phyloP scores from a whole-genome alignment of 106 monocot genomes.

The Acorus gramineus region DNA sequence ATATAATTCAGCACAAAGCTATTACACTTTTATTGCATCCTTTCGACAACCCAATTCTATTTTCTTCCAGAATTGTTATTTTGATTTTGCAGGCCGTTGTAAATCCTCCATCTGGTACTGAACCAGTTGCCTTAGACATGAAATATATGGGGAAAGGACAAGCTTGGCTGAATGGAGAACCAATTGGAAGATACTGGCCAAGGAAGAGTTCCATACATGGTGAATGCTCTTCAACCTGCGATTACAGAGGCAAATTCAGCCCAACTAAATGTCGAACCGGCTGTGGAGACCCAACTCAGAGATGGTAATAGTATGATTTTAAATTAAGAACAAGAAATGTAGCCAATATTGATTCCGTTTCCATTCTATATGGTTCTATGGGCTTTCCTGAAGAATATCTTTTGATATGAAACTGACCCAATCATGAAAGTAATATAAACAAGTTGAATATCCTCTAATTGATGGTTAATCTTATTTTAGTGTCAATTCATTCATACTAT shows the following conservation, averaged over 20 bases:
- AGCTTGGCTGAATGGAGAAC: conserved; percentile 84
- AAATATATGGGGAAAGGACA: conserved; percentile 84
- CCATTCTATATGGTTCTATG: too few species aligned
- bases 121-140: conserved; percentile 92
- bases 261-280: conserved; percentile 86
- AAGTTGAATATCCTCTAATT: too few species aligned
- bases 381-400: too few species aligned
- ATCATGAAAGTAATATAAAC: too few species aligned
- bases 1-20: too few species aligned
- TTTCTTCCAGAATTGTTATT: neutral
- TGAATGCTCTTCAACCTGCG: conserved; percentile 41
- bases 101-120: conserved; percentile 56
- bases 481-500: too few species aligned
- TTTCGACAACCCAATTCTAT: neutral
- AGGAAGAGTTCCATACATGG: conserved; percentile 43
- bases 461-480: too few species aligned
- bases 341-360: too few species aligned
- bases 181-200: conserved; percentile 91
- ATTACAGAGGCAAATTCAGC: conserved; percentile 78
- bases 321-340: too few species aligned
- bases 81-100: conserved; percentile 38
- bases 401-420: too few species aligned
- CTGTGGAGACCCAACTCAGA: conserved; percentile 86
- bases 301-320: conserved; percentile 55
- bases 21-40: neutral